These are phyloP conservation scores for Acorus gramineus DNA, from an alignment of 106 monocot genomes.

Conservation along the genomic window DNA sequence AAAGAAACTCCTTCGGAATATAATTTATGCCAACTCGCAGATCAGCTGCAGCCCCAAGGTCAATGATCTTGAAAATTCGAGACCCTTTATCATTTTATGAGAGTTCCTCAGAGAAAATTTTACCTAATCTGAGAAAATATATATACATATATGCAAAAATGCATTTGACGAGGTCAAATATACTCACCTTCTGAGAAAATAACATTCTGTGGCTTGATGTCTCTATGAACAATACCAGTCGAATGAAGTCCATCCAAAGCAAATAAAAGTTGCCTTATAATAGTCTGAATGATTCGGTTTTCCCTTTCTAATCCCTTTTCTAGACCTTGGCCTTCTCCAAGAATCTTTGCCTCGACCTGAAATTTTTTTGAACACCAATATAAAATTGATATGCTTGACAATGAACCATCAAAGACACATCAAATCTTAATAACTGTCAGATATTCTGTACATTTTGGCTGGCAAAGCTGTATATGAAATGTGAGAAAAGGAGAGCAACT, in stretches of 20 bases:
- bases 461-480: no score
- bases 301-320: constrained; percentile 72
- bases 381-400: no score
- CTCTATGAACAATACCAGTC: constrained; percentile 89
- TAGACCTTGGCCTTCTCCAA: constrained; percentile 70
- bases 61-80: constrained; percentile 89
- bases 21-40: constrained; percentile 94
- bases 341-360: constrained; percentile 92
- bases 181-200: constrained; percentile 85
- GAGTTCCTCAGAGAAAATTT: not conserved
- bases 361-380: not conserved
- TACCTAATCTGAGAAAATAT: no score
- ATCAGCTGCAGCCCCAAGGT: constrained; percentile 94
- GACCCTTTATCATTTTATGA: constrained; percentile 26
- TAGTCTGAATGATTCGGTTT: constrained; percentile 88
- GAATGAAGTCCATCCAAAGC: constrained; percentile 94
- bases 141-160: not conserved
- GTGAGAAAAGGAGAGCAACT: no score
- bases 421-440: no score
- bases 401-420: no score
- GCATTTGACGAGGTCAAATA: no score
- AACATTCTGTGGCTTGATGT: constrained; percentile 93
- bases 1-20: constrained; percentile 88
- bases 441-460: no score
- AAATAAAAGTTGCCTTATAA: constrained; percentile 90